phyloP scores from a whole-genome alignment of 495 filamentous ascomycete genomes.

The Lepraria neglecta region DNA sequence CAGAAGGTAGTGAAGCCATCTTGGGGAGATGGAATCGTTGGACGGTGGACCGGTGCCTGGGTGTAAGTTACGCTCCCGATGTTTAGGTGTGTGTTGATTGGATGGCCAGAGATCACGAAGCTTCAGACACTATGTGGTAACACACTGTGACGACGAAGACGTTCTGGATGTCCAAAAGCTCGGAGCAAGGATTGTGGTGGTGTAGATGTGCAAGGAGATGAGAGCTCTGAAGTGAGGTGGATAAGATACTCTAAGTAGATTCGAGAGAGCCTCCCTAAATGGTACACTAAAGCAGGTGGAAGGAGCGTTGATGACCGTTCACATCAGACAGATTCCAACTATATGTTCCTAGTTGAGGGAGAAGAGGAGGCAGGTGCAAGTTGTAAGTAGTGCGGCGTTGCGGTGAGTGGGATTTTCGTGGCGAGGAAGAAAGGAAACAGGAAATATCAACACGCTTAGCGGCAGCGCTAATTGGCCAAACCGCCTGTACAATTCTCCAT shows the following conservation, averaged over 20 bases:
- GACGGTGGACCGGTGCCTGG: background rate
- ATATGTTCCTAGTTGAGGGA: constrained; percentile 11
- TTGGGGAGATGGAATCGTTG: constrained; percentile 3
- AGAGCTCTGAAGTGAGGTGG: constrained; percentile 17
- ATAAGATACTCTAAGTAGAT: constrained; percentile 17
- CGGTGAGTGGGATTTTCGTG: background rate
- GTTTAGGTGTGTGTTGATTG: constrained; percentile 15
- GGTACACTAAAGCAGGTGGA: constrained; percentile 9
- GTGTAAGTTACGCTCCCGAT: constrained; percentile 10
- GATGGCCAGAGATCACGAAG: constrained; percentile 14
- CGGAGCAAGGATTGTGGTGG: constrained; percentile 25
- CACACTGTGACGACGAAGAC: constrained; percentile 10
- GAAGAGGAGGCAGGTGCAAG: constrained; percentile 8
- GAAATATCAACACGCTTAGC: constrained; percentile 1
- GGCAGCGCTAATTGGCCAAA: constrained; percentile 9
- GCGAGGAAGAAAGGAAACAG: background rate
- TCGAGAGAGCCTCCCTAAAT: constrained; percentile 19
- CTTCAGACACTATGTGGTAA: constrained; percentile 12
- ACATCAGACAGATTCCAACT: constrained; percentile 10
- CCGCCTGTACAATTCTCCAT: too few relatives aligned
- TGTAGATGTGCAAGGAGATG: constrained; percentile 27
- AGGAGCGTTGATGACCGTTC: constrained; percentile 22
- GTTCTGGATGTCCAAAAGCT: constrained; percentile 26
- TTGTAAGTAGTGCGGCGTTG: background rate
- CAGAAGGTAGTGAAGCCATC: constrained; percentile 44